phyloP scores from a whole-genome alignment of 495 filamentous ascomycete genomes.

The Chaetomidium leptoderma region DNA sequence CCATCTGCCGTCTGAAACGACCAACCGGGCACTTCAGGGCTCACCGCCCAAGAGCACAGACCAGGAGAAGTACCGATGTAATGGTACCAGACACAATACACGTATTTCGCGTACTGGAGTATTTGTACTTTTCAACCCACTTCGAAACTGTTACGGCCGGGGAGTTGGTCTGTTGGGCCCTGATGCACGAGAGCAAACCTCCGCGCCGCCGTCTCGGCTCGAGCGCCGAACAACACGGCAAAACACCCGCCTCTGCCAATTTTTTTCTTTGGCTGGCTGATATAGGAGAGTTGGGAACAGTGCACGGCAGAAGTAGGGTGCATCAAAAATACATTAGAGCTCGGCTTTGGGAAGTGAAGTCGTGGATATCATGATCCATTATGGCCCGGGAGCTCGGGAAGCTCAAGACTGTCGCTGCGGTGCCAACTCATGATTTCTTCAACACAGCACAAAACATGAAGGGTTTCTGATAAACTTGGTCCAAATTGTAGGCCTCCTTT shows the following conservation, averaged over 20 bases:
- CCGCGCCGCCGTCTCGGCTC: neutral
- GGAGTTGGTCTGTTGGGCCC: neutral
- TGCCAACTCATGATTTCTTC: too few relatives aligned
- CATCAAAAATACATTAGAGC: too few relatives aligned
- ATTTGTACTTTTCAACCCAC: neutral
- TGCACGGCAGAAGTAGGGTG: too few relatives aligned
- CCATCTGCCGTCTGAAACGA: constrained; percentile 6
- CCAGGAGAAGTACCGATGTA: neutral
- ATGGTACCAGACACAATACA: neutral
- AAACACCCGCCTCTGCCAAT: neutral
- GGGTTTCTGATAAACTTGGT: too few relatives aligned
- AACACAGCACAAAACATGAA: too few relatives aligned
- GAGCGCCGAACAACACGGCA: neutral
- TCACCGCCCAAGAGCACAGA: constrained; percentile 5
- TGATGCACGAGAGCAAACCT: neutral
- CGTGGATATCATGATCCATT: too few relatives aligned
- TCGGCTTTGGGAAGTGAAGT: too few relatives aligned
- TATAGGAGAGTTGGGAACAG: too few relatives aligned
- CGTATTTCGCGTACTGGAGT: neutral
- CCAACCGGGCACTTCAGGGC: too few relatives aligned
- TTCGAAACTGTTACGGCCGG: neutral
- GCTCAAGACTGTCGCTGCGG: too few relatives aligned
- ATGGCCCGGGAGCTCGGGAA: too few relatives aligned
- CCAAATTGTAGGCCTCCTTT: too few relatives aligned
- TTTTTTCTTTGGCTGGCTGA: neutral